phyloP scores from a whole-genome alignment of 2,329 filamentous ascomycete genomes.

The Ophiocordyceps camponoti-saundersi region DNA sequence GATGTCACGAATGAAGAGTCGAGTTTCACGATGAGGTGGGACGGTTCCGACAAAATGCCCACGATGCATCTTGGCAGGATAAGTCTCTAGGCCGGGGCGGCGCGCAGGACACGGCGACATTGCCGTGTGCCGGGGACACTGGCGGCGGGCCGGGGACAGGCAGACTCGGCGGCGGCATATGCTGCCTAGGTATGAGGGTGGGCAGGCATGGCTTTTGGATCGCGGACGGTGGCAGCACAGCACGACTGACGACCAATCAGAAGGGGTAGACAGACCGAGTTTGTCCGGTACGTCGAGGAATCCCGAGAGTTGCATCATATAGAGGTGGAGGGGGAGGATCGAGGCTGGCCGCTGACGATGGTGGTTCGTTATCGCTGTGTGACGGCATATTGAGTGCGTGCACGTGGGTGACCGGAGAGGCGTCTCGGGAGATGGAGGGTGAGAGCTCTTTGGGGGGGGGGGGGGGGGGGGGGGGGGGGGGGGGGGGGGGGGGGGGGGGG shows the following conservation, averaged over 20 bases:
- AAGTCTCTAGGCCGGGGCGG: background rate
- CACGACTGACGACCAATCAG: conserved; percentile 8
- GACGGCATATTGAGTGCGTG: background rate
- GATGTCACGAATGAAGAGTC: background rate
- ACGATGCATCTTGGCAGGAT: background rate
- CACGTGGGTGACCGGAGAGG: background rate
- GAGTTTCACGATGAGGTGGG: background rate
- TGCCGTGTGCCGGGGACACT: background rate
- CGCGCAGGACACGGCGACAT: background rate
- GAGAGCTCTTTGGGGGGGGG: background rate
- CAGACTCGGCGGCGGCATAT: background rate
- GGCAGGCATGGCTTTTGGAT: background rate
- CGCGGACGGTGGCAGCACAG: background rate
- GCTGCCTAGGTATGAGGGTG: too few relatives aligned
- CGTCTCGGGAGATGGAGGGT: background rate
- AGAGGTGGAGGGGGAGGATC: background rate
- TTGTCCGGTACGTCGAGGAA: conserved; percentile 3
- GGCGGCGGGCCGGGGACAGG: background rate
- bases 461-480: too few relatives aligned
- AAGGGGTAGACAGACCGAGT: conserved; percentile 9
- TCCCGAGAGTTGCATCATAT: background rate
- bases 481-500: too few relatives aligned
- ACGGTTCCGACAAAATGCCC: background rate
- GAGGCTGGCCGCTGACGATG: background rate
- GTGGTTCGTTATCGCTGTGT: background rate